phyloP scores from a whole-genome alignment of 2,329 filamentous ascomycete species.

The Bertia moriformis region DNA sequence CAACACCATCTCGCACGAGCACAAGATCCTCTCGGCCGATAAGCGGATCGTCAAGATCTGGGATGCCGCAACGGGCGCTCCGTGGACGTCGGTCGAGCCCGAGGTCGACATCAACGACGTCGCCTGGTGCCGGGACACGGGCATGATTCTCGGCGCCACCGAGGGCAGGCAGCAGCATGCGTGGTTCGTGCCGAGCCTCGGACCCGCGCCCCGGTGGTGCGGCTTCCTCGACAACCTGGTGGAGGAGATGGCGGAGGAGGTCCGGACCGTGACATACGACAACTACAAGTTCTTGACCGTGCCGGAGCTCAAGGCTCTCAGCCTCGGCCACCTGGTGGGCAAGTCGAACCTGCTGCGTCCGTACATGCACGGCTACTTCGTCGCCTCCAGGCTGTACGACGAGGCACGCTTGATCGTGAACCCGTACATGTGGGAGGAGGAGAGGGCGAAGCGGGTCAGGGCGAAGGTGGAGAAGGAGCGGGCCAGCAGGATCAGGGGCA shows the following conservation, averaged over 20 bases:
- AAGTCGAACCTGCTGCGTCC: slow-evolving; percentile 79
- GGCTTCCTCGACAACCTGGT: slow-evolving; percentile 93
- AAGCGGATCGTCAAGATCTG: slow-evolving; percentile 96
- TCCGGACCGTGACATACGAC: slow-evolving; percentile 74
- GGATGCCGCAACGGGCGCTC: slow-evolving; percentile 67
- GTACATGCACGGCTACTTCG: slow-evolving; percentile 99
- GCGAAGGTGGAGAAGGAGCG: slow-evolving; percentile 95
- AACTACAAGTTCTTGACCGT: slow-evolving; percentile 97
- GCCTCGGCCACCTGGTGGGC: slow-evolving; percentile 75
- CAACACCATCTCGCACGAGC: slow-evolving; percentile 59
- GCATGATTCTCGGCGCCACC: slow-evolving; percentile 93
- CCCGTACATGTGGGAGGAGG: slow-evolving; percentile 85
- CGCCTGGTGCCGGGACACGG: slow-evolving; percentile 78
- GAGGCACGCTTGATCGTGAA: slow-evolving; percentile 86
- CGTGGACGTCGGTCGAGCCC: slow-evolving; percentile 93
- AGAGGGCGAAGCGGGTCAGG: slow-evolving; percentile 77
- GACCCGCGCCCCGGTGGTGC: slow-evolving; percentile 89
- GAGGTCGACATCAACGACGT: slow-evolving; percentile 90
- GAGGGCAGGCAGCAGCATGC: slow-evolving; percentile 90
- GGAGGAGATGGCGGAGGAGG: slow-evolving; percentile 90
- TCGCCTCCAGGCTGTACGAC: slow-evolving; percentile 87
- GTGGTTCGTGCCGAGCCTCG: slow-evolving; percentile 87
- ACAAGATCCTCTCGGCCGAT: slow-evolving; percentile 82
- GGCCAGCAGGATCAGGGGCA: slow-evolving; percentile 83
- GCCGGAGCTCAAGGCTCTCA: slow-evolving; percentile 71